Evolutionary conservation across 2,329 filamentous ascomycete genomes (phyloP), one percentile per base, ranked within the genome.

Genomic region (Xylaria sp.): DNA sequence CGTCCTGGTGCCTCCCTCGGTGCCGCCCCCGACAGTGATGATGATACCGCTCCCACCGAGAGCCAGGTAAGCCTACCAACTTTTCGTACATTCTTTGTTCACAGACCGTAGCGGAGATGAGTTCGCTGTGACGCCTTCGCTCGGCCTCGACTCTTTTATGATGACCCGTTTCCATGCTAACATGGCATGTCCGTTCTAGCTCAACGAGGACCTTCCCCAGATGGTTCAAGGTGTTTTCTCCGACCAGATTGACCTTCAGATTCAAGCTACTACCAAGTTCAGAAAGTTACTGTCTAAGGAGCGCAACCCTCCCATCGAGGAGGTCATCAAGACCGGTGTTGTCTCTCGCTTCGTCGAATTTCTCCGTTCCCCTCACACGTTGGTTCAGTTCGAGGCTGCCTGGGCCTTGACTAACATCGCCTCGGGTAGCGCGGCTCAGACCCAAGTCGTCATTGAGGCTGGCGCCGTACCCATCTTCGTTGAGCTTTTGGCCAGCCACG

Each of bases 321-420:
- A 95, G 74, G 94, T 99, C 69, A 99, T 99, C 78, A 96, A 97
- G 84, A 97, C 94, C 61, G 94, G 94, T 72, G 94, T 99, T 66
- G 94, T 99, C 67, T 89, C 87, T 80, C 90, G 94, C 73, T 99
- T 99, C 73, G 94, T 99, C 77, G 92, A 97, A 77, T 99, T 99
- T 78, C 88, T 99, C 63, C 90, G 91, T 74, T 99, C 94, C 58
- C 94, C 94, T 66, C 94, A 99, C 78, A 97, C 94, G 39, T 85
- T 99, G 53, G 94, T 99, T 59, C 94, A 99, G 78, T 99, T 99
- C 74, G 94, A 99, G 82, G 94, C 94, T 71, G 94, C 94, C 49
- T 99, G 94, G 94, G 94, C 94, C 65, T 81, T 99, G 73, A 99
- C 94, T 81, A 99, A 99, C 82, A 99, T 99, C 76, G 94, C 94